Percentiles rank a stretch among this genome's conserved stretches.
Conservation (phyloP, 2,329 filamentous ascomycete genomes). For the Fusarium graminum region DNA sequence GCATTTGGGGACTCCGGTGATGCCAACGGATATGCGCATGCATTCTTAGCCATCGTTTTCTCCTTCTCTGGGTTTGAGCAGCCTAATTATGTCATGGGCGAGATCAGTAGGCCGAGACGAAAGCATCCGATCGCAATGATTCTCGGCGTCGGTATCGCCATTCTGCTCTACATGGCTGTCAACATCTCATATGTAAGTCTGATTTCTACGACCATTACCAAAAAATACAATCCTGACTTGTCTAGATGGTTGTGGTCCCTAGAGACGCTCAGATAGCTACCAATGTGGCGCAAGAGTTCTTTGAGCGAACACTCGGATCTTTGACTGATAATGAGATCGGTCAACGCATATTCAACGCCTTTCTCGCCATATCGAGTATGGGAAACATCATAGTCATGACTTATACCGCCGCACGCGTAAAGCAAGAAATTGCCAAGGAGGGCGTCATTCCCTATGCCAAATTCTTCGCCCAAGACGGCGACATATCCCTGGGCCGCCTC, state of each 20-base stretch:
- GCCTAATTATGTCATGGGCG: conserved; percentile 55
- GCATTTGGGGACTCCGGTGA: conserved; percentile 46
- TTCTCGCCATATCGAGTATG: conserved; percentile 66
- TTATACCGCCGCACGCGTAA: conserved; percentile 67
- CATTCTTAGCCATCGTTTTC: conserved; percentile 61
- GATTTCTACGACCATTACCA: accelerated
- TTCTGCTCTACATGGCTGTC: conserved; percentile 54
- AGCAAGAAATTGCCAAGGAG: conserved; percentile 72
- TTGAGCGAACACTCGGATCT: conserved; percentile 51
- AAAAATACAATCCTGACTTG: not conserved
- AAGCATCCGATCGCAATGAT: conserved; percentile 53
- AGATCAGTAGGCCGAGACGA: conserved; percentile 51
- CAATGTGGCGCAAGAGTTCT: conserved; percentile 53
- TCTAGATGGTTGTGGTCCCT: conserved; percentile 56
- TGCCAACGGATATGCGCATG: conserved; percentile 53
- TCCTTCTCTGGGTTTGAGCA: conserved; percentile 55
- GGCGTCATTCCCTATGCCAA: conserved; percentile 65
- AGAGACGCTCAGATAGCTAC: conserved; percentile 17
- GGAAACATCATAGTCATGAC: conserved; percentile 70
- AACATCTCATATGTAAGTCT: conserved; percentile 55
- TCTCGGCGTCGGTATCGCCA: conserved; percentile 49
- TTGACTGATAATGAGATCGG: conserved; percentile 48
- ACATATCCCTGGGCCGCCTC: conserved; percentile 53
- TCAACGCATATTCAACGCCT: conserved; percentile 59
- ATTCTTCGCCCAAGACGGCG: conserved; percentile 60